phyloP scores from a whole-genome alignment of 179 eudicot genomes.

The Amaranthus tricolor region DNA sequence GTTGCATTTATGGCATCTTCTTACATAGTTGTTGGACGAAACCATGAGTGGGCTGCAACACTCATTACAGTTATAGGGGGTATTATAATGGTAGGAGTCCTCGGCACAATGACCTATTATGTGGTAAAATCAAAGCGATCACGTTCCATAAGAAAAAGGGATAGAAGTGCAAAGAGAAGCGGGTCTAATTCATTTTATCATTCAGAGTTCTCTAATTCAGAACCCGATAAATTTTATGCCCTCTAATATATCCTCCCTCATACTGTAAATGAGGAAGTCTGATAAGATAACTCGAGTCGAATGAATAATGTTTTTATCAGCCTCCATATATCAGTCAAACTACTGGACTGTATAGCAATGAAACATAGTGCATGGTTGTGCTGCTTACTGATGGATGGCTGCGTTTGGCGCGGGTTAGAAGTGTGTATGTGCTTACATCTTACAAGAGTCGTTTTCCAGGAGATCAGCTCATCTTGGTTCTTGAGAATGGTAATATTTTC shows the following conservation, averaged over 20 bases:
- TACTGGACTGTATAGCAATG: not conserved
- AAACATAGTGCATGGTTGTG: not conserved
- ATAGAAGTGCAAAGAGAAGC: slow-evolving; percentile 52
- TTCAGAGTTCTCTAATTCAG: slow-evolving; percentile 46
- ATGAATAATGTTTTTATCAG: too few relatives aligned
- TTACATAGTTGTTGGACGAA: slow-evolving; percentile 63
- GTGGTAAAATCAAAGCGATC: slow-evolving; percentile 45
- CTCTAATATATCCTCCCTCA: slow-evolving; percentile 18
- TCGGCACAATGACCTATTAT: slow-evolving; percentile 71
- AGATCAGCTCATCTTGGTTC: not conserved
- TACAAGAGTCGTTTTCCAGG: not conserved
- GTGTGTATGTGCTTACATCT: not conserved
- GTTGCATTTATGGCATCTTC: slow-evolving; percentile 75
- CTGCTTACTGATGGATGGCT: not conserved
- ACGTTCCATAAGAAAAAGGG: slow-evolving; percentile 38
- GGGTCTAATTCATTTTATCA: slow-evolving; percentile 46
- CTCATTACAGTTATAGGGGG: slow-evolving; percentile 59
- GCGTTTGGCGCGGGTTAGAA: not conserved
- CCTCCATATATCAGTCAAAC: too few relatives aligned
- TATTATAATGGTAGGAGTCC: slow-evolving; percentile 58
- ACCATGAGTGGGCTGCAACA: slow-evolving; percentile 56
- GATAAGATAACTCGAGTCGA: not conserved
- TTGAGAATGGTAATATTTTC: not conserved
- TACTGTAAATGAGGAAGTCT: not conserved
- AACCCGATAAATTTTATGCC: slow-evolving; percentile 50